Conservation (phyloP, 352 stramenopile genomes). For the Phytopythium sindhum region DNA sequence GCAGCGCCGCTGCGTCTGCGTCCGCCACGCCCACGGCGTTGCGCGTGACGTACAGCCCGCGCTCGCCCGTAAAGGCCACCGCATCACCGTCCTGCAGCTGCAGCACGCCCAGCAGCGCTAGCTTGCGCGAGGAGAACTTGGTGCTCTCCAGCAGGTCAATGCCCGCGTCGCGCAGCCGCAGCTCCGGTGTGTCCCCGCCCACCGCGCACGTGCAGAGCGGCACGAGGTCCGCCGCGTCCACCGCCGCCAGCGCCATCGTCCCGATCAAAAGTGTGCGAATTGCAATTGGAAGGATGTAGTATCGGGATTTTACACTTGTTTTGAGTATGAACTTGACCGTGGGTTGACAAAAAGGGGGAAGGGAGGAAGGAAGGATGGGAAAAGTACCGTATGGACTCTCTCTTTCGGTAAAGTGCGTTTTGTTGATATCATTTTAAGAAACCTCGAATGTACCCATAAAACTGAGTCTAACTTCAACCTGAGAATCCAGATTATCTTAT, state of each 20-base stretch:
- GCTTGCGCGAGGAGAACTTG: constrained; percentile 41
- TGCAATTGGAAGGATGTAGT: background rate
- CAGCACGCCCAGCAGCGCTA: constrained; percentile 57
- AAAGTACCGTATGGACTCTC: background rate
- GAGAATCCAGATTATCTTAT: background rate
- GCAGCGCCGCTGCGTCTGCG: constrained; percentile 46
- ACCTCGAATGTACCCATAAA: background rate
- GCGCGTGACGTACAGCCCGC: constrained; percentile 53
- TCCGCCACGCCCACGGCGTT: constrained; percentile 37
- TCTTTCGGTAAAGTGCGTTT: background rate
- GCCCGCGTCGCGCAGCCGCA: constrained; percentile 40
- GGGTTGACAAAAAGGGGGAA: background rate
- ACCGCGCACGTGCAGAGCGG: constrained; percentile 53
- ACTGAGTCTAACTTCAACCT: constrained; percentile 1
- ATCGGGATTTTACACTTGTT: background rate
- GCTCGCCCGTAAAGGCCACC: constrained; percentile 18
- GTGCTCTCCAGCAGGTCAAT: constrained; percentile 48
- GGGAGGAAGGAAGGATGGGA: background rate
- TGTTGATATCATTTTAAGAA: background rate
- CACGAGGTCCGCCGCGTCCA: constrained; percentile 28
- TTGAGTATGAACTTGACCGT: background rate
- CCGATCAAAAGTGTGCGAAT: background rate
- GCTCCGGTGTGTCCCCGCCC: constrained; percentile 14
- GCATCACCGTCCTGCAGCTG: constrained; percentile 23
- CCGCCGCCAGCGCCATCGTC: constrained; percentile 9